Conservation (phyloP, 371 early-diverging fungal genomes). For the Apophysomyces variabilis region DNA sequence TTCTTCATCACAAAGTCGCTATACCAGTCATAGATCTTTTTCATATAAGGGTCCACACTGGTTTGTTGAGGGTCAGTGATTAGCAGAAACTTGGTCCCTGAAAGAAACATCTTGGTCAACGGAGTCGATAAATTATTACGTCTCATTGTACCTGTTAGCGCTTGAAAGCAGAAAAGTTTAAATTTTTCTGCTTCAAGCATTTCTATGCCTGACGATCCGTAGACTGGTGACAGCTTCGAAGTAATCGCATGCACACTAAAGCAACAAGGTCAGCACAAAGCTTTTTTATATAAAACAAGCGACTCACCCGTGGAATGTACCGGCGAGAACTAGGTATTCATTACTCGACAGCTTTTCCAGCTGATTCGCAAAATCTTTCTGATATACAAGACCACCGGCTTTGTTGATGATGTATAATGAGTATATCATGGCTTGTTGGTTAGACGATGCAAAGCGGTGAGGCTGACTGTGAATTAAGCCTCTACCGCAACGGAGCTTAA, state of each 20-base stretch:
- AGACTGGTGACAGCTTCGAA: slow-evolving; percentile 88
- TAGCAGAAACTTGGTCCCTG: slow-evolving; percentile 94
- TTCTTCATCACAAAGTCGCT: slow-evolving; percentile 98
- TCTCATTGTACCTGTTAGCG: slow-evolving; percentile 78
- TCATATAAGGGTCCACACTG: slow-evolving; percentile 74
- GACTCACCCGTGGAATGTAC: slow-evolving; percentile 93
- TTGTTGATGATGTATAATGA: slow-evolving; percentile 96
- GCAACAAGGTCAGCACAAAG: not conserved
- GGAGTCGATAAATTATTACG: not conserved
- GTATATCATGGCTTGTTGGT: slow-evolving; percentile 70
- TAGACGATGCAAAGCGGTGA: too few species aligned
- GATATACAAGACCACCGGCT: slow-evolving; percentile 95
- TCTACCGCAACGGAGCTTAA: too few species aligned
- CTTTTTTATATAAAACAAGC: not conserved
- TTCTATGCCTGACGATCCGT: slow-evolving; percentile 84
- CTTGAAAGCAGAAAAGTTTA: slow-evolving; percentile 90
- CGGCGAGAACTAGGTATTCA: slow-evolving; percentile 96
- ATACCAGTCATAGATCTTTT: slow-evolving; percentile 87
- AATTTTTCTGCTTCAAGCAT: slow-evolving; percentile 91
- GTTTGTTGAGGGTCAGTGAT: slow-evolving; percentile 80
- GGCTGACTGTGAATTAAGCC: too few species aligned
- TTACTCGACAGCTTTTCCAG: slow-evolving; percentile 86
- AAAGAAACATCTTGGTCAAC: not conserved
- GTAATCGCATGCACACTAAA: slow-evolving; percentile 95
- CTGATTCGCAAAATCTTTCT: slow-evolving; percentile 85